A percentile compares a stretch with the other conserved stretches of the same genome.
Evolutionary conservation across 495 filamentous ascomycete genomes (phyloP).

Genomic region (Bryoglossum gracile): DNA sequence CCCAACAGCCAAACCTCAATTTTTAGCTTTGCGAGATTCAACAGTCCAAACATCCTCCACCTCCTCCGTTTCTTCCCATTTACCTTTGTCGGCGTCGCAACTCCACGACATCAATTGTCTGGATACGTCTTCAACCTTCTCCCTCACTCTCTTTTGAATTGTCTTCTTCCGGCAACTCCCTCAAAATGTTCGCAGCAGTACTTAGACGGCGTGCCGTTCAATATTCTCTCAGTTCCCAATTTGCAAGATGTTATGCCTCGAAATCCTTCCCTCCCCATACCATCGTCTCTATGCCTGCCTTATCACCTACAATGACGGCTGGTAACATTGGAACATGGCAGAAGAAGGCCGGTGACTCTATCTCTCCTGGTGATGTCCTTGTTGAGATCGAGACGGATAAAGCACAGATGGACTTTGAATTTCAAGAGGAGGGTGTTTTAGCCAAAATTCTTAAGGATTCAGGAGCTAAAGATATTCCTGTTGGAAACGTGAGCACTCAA

Average conservation of each 20-base stretch:
- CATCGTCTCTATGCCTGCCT: conserved; percentile 93
- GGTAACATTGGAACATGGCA: conserved; percentile 98
- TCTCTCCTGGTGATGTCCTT: conserved; percentile 91
- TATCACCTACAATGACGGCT: conserved; percentile 95
- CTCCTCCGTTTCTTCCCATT: conserved; percentile 6
- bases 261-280: conserved; percentile 77
- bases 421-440: conserved; percentile 94
- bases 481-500: conserved; percentile 74
- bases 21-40: conserved; percentile 10
- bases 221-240: conserved; percentile 36
- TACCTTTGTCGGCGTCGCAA: conserved; percentile 5
- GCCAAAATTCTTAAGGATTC: conserved; percentile 92
- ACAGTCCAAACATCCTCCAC: conserved; percentile 1
- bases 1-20: conserved; percentile 5
- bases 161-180: conserved; percentile 15
- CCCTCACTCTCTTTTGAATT: conserved; percentile 27
- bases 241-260: conserved; percentile 52
- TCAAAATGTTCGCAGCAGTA: conserved; percentile 46
- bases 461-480: conserved; percentile 90
- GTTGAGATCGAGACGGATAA: conserved; percentile 99
- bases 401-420: conserved; percentile 99
- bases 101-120: conserved; percentile 26
- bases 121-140: conserved; percentile 17
- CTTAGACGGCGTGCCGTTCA: conserved; percentile 48
- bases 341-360: conserved; percentile 86